Conservation (phyloP, 1,139 yeast species). For the Pichia sp. region DNA sequence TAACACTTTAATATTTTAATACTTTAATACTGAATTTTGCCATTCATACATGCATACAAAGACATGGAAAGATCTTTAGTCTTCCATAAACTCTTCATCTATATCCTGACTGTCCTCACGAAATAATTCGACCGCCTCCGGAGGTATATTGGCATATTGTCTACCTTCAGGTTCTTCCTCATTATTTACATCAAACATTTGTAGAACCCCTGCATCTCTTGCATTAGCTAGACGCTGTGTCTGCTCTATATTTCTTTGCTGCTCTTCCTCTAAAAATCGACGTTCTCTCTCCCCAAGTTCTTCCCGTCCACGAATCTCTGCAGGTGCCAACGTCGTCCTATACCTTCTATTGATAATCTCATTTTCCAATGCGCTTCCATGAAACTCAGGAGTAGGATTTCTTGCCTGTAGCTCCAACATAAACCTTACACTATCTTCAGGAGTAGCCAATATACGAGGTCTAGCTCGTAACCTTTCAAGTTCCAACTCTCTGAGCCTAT, state of each 20-base stretch:
- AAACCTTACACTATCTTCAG: neutral
- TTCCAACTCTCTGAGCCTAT: neutral
- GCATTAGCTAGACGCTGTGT: neutral
- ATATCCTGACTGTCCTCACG: neutral
- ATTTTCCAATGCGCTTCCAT: neutral
- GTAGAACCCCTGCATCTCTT: neutral
- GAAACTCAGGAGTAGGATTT: neutral
- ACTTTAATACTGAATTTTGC: no score
- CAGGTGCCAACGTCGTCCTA: neutral
- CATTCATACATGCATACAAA: neutral
- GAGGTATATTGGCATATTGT: slow-evolving; percentile 14
- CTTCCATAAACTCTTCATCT: slow-evolving; percentile 3
- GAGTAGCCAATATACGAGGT: neutral
- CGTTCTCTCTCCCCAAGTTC: neutral
- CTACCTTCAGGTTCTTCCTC: slow-evolving; percentile 8
- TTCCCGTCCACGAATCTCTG: neutral
- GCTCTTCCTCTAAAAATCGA: neutral
- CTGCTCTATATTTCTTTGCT: neutral
- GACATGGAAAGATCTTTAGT: neutral
- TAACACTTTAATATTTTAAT: no score
- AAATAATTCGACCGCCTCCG: slow-evolving; percentile 5
- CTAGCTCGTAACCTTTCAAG: neutral
- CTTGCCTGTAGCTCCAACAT: neutral
- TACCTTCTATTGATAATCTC: neutral
- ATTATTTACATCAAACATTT: neutral